Conservation (phyloP, 2,329 filamentous ascomycete genomes). For the Chrysosporium keratinophilum region DNA sequence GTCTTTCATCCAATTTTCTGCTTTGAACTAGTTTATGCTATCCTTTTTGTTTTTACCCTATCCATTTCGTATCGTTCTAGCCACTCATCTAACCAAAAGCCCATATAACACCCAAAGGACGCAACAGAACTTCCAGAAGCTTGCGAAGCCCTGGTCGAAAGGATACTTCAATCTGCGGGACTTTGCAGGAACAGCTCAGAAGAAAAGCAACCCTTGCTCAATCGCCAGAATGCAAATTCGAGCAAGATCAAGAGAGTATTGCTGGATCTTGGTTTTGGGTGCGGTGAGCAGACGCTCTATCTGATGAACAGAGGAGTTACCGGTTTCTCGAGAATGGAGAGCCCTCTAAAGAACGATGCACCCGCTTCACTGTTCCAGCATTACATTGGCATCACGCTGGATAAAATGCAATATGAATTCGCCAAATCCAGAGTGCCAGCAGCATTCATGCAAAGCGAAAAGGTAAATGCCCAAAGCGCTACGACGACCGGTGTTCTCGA, state of each 20-base stretch:
- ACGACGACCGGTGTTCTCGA: not conserved
- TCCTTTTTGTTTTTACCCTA: not conserved
- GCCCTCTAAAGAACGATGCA: not conserved
- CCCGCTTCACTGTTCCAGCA: slow-evolving; percentile 25
- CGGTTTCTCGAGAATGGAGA: not conserved
- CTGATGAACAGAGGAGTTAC: slow-evolving; percentile 23
- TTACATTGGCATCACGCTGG: slow-evolving; percentile 47
- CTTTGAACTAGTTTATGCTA: too few relatives aligned
- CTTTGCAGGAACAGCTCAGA: slow-evolving; percentile 24
- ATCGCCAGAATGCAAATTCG: not conserved
- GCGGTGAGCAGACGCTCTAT: slow-evolving; percentile 48
- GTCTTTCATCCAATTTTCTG: not conserved
- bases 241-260: slow-evolving; percentile 15
- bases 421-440: slow-evolving; percentile 17
- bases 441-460: not conserved
- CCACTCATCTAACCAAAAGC: slow-evolving; percentile 1
- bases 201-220: not conserved
- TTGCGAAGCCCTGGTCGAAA: slow-evolving; percentile 40
- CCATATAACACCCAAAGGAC: slow-evolving; percentile 18
- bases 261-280: slow-evolving; percentile 50
- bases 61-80: not conserved
- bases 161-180: slow-evolving; percentile 39
- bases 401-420: slow-evolving; percentile 37
- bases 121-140: slow-evolving; percentile 37
- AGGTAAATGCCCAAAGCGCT: not conserved